A percentile compares a stretch with the other conserved stretches of the same genome.
Conservation (phyloP, 73 alveolate species). For the Blepharisma japonicum region DNA sequence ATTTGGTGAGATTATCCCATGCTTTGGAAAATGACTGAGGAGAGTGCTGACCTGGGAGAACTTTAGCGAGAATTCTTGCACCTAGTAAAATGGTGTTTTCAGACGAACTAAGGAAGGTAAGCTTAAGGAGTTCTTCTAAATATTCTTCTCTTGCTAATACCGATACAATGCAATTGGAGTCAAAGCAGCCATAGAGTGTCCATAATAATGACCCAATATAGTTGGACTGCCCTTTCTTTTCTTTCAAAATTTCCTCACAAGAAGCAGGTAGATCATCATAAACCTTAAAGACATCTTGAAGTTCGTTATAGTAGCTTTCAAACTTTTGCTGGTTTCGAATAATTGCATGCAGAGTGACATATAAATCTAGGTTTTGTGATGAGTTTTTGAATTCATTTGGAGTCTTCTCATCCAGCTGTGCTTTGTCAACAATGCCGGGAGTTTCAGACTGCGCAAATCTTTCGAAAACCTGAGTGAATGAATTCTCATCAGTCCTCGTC, state of each 20-base stretch:
- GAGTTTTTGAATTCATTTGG: slow-evolving; percentile 25
- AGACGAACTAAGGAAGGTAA: slow-evolving; percentile 7
- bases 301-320: background rate
- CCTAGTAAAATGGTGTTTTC: slow-evolving; percentile 11
- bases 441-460: background rate
- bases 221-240: background rate
- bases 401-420: background rate
- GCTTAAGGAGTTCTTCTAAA: background rate
- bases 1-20: too few relatives aligned
- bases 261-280: slow-evolving; percentile 26
- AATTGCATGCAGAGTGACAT: background rate
- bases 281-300: background rate
- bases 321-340: background rate
- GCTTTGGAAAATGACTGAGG: background rate
- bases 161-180: background rate
- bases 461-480: background rate
- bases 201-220: slow-evolving; percentile 9
- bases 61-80: background rate
- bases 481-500: background rate
- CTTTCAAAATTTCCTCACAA: slow-evolving; percentile 26
- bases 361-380: slow-evolving; percentile 5
- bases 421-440: background rate
- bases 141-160: slow-evolving; percentile 4
- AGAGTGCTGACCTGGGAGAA: slow-evolving; percentile 10
- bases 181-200: slow-evolving; percentile 26